These are phyloP conservation scores for Passiflora organensis DNA, from an alignment of 345 rosid genomes.

Conservation along the genomic window DNA sequence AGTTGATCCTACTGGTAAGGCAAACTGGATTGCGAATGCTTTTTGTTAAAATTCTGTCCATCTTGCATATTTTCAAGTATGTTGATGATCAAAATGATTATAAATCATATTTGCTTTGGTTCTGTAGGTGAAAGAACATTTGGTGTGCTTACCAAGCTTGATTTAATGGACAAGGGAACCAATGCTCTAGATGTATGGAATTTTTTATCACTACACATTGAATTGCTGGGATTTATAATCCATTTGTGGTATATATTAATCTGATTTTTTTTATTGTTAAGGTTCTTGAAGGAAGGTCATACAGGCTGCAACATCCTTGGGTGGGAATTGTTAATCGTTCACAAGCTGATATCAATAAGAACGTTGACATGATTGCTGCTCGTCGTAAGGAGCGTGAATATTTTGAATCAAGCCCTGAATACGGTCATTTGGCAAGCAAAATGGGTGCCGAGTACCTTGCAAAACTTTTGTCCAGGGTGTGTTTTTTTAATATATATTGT, in stretches of 20 bases:
- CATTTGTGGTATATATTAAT: conserved; percentile 16
- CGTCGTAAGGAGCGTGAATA: conserved; percentile 91
- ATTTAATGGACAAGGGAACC: conserved; percentile 99
- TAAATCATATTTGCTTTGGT: conserved; percentile 12
- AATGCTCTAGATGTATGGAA: conserved; percentile 73
- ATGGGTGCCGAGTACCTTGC: conserved; percentile 99
- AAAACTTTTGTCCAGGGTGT: conserved; percentile 81
- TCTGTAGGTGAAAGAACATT: conserved; percentile 90
- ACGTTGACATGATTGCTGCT: conserved; percentile 88
- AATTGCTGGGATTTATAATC: conserved; percentile 5
- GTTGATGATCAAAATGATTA: conserved; percentile 2
- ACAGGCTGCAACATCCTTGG: conserved; percentile 98
- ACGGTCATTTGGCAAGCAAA: conserved; percentile 84
- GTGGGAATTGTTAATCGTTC: conserved; percentile 99
- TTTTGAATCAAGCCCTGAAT: conserved; percentile 96
- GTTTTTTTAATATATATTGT: no score
- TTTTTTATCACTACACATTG: conserved; percentile 6
- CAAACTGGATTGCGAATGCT: conserved; percentile 11
- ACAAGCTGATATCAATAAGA: conserved; percentile 97
- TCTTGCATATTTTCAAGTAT: conserved; percentile 2
- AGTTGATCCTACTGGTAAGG: conserved; percentile 93
- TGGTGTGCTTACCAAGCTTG: conserved; percentile 96
- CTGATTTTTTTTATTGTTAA: conserved; percentile 27
- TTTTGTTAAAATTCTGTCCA: background rate
- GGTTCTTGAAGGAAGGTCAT: conserved; percentile 96